These are phyloP conservation scores for Fusarium nurragi DNA, from an alignment of 2,329 filamentous ascomycete species.

Conservation along the genomic window DNA sequence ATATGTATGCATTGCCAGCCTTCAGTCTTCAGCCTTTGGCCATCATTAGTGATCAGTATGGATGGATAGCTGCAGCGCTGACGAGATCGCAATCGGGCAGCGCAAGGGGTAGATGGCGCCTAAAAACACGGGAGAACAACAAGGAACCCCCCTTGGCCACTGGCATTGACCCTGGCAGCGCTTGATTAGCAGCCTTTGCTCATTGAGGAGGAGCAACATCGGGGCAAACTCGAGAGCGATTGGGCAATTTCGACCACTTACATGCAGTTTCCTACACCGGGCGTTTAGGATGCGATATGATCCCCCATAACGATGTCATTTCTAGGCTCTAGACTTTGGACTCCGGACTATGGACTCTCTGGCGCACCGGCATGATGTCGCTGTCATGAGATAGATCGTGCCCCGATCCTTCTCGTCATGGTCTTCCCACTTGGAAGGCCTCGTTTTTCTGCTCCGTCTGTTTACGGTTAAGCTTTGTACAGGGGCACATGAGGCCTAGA, in stretches of 20 bases:
- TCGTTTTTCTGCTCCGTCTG: constrained; percentile 22
- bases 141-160: constrained; percentile 16
- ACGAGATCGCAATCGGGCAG: constrained; percentile 43
- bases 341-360: too few relatives aligned
- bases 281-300: constrained; percentile 22
- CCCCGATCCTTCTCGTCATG: constrained; percentile 27
- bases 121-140: constrained; percentile 10
- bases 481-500: constrained; percentile 14
- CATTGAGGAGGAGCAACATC: constrained; percentile 1
- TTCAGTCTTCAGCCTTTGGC: not conserved
- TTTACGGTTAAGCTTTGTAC: constrained; percentile 6
- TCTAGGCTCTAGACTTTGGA: too few relatives aligned
- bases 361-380: constrained; percentile 25
- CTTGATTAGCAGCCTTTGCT: constrained; percentile 42
- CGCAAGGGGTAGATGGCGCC: constrained; percentile 34
- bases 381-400: constrained; percentile 36
- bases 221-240: constrained; percentile 28
- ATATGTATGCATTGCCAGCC: not conserved
- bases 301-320: constrained; percentile 3
- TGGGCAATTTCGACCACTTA: constrained; percentile 26
- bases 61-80: constrained; percentile 25
- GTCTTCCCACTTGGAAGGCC: constrained; percentile 32
- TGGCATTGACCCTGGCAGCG: constrained; percentile 28
- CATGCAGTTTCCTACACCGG: constrained; percentile 11
- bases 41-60: not conserved